phyloP scores from a whole-genome alignment of 345 rosid genomes.

The Linum usitatissimum region DNA sequence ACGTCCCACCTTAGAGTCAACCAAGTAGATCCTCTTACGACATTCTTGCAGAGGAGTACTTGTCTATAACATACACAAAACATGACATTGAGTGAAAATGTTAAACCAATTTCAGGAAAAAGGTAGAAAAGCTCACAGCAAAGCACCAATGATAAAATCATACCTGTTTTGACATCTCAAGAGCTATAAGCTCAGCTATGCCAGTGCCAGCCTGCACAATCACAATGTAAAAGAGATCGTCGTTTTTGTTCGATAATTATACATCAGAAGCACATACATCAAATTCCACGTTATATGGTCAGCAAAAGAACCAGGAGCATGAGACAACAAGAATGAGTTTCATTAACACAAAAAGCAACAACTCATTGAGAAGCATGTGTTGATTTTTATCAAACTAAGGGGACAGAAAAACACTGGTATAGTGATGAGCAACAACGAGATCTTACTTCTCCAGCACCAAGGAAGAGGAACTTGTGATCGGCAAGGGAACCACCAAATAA shows the following conservation, averaged over 20 bases:
- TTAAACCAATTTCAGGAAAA: neutral
- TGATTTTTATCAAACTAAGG: too few relatives aligned
- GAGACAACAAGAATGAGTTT: too few relatives aligned
- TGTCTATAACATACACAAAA: neutral
- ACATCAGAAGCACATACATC: too few relatives aligned
- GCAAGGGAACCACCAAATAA: neutral
- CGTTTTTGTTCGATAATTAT: neutral
- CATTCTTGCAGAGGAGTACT: neutral
- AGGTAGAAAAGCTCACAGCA: neutral
- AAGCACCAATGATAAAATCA: neutral
- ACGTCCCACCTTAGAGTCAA: neutral
- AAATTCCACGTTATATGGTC: too few relatives aligned
- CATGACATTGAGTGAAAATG: neutral
- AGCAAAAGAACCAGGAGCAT: too few relatives aligned
- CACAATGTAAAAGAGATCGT: neutral
- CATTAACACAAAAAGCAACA: too few relatives aligned
- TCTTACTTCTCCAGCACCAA: conserved; percentile 5
- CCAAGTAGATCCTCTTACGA: conserved; percentile 4
- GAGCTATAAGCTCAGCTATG: conserved; percentile 4
- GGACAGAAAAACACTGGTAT: too few relatives aligned
- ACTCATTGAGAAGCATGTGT: too few relatives aligned
- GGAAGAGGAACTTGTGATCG: conserved; percentile 5
- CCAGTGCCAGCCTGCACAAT: conserved; percentile 6
- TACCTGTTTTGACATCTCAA: conserved; percentile 2
- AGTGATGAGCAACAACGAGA: neutral